Evolutionary conservation across 2,329 filamentous ascomycete species (phyloP).

Genomic region (Aspergillus sp.): DNA sequence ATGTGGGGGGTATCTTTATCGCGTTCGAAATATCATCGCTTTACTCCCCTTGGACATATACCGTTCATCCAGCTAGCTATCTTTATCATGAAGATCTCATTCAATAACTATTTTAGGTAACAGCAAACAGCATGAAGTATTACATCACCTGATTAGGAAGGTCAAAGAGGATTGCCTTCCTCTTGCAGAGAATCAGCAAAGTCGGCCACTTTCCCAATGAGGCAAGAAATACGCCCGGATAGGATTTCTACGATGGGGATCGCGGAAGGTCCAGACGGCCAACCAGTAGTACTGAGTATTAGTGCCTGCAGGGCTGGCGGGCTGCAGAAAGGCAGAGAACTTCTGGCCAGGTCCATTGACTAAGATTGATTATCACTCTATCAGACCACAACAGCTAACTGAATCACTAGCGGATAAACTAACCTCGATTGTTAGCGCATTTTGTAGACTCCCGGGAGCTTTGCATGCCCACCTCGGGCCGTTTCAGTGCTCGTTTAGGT

Average conservation of each 20-base stretch:
- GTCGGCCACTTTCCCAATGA: neutral
- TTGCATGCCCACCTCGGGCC: neutral
- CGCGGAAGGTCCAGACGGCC: slow-evolving; percentile 5
- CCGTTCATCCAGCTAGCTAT: neutral
- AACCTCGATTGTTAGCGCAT: neutral
- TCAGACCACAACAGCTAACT: no score
- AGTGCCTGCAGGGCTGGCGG: neutral
- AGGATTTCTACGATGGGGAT: neutral
- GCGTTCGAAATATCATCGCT: neutral
- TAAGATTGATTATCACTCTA: slow-evolving; percentile 9
- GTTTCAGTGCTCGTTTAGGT: neutral
- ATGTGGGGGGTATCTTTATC: no score
- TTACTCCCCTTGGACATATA: neutral
- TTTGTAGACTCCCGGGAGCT: neutral
- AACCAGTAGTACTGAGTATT: no score
- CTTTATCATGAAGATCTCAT: neutral
- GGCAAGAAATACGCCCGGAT: slow-evolving; percentile 9
- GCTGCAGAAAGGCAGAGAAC: neutral
- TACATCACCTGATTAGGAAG: neutral
- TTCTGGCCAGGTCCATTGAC: slow-evolving; percentile 20
- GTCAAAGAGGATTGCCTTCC: neutral
- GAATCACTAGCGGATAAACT: neutral
- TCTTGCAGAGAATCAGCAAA: neutral
- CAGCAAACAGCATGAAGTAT: neutral
- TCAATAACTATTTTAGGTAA: neutral